These are phyloP conservation scores for Golubevia sp. DNA, from an alignment of 1,284 basidiomycete species.

Conservation along the genomic window DNA sequence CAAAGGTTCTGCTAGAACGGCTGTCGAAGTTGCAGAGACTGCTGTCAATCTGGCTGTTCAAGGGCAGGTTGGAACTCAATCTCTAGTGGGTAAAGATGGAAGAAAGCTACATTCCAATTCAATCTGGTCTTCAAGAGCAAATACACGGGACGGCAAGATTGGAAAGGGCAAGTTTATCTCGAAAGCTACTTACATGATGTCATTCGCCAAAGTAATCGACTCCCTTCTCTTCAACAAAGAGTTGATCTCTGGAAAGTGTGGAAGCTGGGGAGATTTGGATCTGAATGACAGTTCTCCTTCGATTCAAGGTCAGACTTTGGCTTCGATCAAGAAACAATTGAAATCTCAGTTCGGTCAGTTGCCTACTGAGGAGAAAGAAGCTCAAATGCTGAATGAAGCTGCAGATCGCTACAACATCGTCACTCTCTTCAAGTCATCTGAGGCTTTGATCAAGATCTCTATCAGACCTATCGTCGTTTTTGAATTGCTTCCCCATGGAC, in stretches of 20 bases:
- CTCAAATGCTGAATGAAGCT: not conserved
- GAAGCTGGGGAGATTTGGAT: not conserved
- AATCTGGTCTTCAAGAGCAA: constrained; percentile 41
- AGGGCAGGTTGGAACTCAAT: constrained; percentile 5
- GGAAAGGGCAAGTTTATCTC: constrained; percentile 26
- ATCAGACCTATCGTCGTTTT: constrained; percentile 30
- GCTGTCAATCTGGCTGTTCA: constrained; percentile 25
- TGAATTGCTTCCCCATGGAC: constrained; percentile 37
- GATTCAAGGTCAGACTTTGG: too few relatives aligned
- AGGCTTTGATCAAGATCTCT: constrained; percentile 36
- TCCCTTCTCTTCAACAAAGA: constrained; percentile 37
- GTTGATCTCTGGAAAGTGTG: constrained; percentile 5
- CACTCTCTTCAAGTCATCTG: constrained; percentile 33
- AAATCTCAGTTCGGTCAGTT: too few relatives aligned
- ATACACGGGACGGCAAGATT: constrained; percentile 29
- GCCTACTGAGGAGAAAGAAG: too few relatives aligned
- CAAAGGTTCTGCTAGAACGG: constrained; percentile 29
- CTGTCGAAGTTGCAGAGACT: constrained; percentile 36
- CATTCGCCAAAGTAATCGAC: constrained; percentile 42
- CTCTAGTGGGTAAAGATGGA: not conserved
- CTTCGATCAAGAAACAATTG: too few relatives aligned
- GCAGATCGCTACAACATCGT: constrained; percentile 7
- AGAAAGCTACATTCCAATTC: not conserved
- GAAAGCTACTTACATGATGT: constrained; percentile 39
- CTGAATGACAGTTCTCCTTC: too few relatives aligned